Evolutionary conservation across 805 yeast species (phyloP).

Genomic region (Lipomyces spencermartinsiae): DNA sequence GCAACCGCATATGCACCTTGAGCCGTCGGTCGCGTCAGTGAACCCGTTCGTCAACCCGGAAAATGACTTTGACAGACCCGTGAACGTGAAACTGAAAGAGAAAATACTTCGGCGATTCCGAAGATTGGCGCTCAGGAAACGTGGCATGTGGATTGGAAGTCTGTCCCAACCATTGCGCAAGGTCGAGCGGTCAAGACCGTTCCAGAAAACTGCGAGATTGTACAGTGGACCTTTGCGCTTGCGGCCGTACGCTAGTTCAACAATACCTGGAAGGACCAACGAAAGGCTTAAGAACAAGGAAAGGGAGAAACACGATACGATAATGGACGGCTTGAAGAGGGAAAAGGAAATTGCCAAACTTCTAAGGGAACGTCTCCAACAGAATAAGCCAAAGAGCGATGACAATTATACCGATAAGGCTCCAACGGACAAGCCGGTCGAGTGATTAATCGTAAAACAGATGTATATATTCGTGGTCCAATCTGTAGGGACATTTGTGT

Average conservation of each 20-base stretch:
- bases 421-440: neutral
- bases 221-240: neutral
- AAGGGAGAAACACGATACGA: neutral
- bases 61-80: neutral
- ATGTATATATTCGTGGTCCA: too few species aligned
- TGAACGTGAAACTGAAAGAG: neutral
- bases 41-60: neutral
- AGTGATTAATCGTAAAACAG: neutral
- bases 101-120: neutral
- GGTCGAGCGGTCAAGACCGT: neutral
- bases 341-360: neutral
- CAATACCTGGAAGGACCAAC: neutral
- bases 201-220: neutral
- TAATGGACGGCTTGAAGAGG: neutral
- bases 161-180: neutral
- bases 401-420: neutral
- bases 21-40: neutral
- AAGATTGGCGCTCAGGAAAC: neutral
- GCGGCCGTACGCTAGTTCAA: neutral
- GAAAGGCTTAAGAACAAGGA: neutral
- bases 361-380: neutral
- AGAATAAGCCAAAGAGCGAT: neutral
- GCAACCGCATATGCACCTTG: neutral
- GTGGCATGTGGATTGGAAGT: neutral
- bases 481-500: neutral